A percentile compares a stretch with the other conserved stretches of the same genome.
These are phyloP conservation scores for Zymoseptoria passerinii DNA, from an alignment of 2,329 filamentous ascomycete genomes.

Conservation along the genomic window DNA sequence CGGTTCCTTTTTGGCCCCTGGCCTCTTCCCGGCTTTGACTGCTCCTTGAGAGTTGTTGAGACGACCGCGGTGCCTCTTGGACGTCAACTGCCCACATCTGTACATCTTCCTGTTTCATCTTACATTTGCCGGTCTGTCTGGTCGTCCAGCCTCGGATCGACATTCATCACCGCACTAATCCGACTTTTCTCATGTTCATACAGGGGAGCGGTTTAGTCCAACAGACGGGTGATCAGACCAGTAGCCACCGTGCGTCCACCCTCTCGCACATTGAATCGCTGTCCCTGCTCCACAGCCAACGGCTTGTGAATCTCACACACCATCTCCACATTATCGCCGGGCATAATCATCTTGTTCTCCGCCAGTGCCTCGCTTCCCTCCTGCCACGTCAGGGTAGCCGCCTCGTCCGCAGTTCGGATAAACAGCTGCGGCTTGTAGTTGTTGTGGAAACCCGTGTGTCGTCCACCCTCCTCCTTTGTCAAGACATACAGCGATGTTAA, in stretches of 20 bases:
- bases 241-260: constrained; percentile 59
- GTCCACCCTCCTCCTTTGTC: constrained; percentile 94
- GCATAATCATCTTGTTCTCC: constrained; percentile 78
- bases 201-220: constrained; percentile 24
- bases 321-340: constrained; percentile 99
- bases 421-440: constrained; percentile 98
- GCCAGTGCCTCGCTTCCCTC: constrained; percentile 64
- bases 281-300: constrained; percentile 79
- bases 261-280: constrained; percentile 97
- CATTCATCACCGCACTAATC: too few relatives aligned
- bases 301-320: constrained; percentile 75
- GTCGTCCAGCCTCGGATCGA: not conserved
- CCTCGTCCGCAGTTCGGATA: constrained; percentile 77
- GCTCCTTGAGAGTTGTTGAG: too few relatives aligned
- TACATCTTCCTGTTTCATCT: not conserved
- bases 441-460: constrained; percentile 88
- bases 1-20: not conserved
- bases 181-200: not conserved
- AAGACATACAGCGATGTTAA: constrained; percentile 93
- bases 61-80: too few relatives aligned
- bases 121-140: not conserved
- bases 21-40: not conserved
- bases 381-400: constrained; percentile 74
- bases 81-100: not conserved
- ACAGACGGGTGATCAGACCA: constrained; percentile 32